A percentile compares a stretch with the other conserved stretches of the same genome.
phyloP scores from a whole-genome alignment of 176 grass and related monocot species.

The Aegilops bicornis region DNA sequence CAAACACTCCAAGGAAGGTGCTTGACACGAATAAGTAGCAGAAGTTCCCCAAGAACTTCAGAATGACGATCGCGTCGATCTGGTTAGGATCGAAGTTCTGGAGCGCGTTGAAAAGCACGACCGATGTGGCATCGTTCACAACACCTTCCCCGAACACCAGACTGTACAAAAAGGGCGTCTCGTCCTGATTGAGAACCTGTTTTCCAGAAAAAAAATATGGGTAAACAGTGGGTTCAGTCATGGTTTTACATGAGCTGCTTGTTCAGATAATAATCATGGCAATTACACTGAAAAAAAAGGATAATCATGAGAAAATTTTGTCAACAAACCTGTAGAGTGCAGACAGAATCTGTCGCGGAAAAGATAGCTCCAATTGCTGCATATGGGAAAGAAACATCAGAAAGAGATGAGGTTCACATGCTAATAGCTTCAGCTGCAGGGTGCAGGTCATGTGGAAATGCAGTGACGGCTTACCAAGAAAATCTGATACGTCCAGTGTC shows the following conservation, averaged over 20 bases:
- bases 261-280: not conserved
- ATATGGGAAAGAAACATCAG: conserved; percentile 18
- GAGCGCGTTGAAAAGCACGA: conserved; percentile 97
- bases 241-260: not conserved
- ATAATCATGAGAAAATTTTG: not conserved
- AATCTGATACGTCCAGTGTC: conserved; percentile 78
- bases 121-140: conserved; percentile 93
- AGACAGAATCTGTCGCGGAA: conserved; percentile 99
- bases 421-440: not conserved
- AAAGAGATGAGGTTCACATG: conserved; percentile 31
- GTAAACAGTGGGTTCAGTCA: not conserved
- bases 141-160: conserved; percentile 98
- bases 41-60: conserved; percentile 78
- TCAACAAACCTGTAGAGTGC: conserved; percentile 82
- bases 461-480: conserved; percentile 77
- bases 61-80: conserved; percentile 43
- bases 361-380: conserved; percentile 99
- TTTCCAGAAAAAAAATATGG: conserved; percentile 16
- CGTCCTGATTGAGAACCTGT: conserved; percentile 98
- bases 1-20: conserved; percentile 92
- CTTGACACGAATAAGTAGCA: conserved; percentile 80
- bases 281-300: not conserved
- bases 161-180: conserved; percentile 89
- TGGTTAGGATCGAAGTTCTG: conserved; percentile 84
- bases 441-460: conserved; percentile 9